Conservation (phyloP, 305 asterid genomes). For the Rubia tinctorum region DNA sequence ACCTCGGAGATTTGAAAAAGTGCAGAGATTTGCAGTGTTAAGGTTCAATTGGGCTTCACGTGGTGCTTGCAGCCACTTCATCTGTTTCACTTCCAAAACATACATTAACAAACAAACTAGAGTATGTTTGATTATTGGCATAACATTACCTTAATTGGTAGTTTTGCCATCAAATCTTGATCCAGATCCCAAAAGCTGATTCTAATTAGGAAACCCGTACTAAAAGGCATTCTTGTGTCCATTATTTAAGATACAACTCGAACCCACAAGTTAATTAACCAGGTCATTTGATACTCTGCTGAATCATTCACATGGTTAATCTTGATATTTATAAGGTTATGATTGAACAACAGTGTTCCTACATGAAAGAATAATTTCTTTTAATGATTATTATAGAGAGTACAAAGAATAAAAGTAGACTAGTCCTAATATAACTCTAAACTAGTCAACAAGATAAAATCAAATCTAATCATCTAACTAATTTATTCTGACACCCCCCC, state of each 20-base stretch:
- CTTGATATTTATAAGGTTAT: background rate
- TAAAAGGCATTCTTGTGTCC: background rate
- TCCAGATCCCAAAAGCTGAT: background rate
- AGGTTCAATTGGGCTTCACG: conserved; percentile 20
- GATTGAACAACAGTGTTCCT: background rate
- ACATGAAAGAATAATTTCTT: no score
- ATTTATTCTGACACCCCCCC: no score
- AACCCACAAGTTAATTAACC: background rate
- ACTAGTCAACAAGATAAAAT: no score
- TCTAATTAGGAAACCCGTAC: background rate
- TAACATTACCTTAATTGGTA: background rate
- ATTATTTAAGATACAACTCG: background rate
- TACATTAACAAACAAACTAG: background rate
- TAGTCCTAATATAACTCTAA: no score
- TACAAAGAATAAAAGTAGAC: no score
- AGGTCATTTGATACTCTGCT: conserved; percentile 1
- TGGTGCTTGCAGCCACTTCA: conserved; percentile 14
- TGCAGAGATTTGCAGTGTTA: conserved; percentile 4
- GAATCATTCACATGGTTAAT: background rate
- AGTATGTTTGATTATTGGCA: background rate
- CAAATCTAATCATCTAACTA: no score
- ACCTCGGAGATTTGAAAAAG: background rate
- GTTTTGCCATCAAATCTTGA: background rate
- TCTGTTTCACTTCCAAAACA: background rate
- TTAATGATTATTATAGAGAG: no score